A percentile compares a stretch with the other conserved stretches of the same genome.
These are phyloP conservation scores for Anacardium occidentale DNA, from an alignment of 345 rosid genomes.

Conservation along the genomic window DNA sequence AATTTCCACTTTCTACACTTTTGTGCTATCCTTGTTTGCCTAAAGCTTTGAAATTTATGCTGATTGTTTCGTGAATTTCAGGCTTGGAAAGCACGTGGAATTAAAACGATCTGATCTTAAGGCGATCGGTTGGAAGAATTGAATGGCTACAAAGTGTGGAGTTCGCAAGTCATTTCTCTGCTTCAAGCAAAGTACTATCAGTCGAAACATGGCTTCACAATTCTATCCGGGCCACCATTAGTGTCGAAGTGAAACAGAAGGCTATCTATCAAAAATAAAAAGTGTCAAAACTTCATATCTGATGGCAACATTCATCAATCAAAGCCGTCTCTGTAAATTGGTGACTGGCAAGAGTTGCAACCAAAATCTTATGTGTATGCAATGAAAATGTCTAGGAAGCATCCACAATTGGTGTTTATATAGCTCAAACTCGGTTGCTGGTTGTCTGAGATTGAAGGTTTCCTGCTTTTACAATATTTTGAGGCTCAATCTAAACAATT, in stretches of 20 bases:
- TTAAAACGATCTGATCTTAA: slow-evolving; percentile 63
- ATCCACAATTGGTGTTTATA: background rate
- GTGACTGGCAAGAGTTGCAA: background rate
- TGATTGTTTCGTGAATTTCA: slow-evolving; percentile 28
- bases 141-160: background rate
- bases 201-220: background rate
- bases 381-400: background rate
- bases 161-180: background rate
- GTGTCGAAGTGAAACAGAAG: background rate
- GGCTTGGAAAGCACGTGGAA: slow-evolving; percentile 76
- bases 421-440: background rate
- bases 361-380: background rate
- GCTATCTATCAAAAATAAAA: background rate
- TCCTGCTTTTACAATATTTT: background rate
- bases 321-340: background rate
- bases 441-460: background rate
- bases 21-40: background rate
- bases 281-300: background rate
- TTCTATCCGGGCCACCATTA: background rate
- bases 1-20: background rate
- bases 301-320: no score
- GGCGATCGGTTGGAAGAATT: slow-evolving; percentile 72
- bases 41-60: background rate
- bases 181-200: background rate
- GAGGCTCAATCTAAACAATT: background rate